Percentiles rank a stretch among this genome's conserved stretches.
Conservation (phyloP, 164 flowering plant genomes). For the Kingdonia uniflora region DNA sequence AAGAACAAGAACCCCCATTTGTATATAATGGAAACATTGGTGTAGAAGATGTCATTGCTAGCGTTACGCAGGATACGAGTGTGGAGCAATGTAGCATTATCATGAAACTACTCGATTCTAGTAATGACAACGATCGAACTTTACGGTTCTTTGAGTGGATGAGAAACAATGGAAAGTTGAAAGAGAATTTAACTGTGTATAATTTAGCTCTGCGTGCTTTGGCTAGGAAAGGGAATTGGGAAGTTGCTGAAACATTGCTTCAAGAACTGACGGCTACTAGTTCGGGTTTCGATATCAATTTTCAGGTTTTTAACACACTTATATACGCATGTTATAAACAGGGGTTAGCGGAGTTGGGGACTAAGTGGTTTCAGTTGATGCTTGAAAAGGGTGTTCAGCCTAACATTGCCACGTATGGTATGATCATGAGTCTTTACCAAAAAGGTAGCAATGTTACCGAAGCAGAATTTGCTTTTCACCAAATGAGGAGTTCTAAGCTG, state of each 20-base stretch:
- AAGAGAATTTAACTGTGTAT: conserved; percentile 43
- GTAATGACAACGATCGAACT: conserved; percentile 28
- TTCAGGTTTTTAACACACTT: conserved; percentile 63
- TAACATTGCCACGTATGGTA: conserved; percentile 75
- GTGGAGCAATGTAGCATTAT: conserved; percentile 40
- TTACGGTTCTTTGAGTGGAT: conserved; percentile 67
- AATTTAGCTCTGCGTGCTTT: conserved; percentile 50
- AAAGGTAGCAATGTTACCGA: conserved; percentile 60
- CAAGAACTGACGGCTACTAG: conserved; percentile 24
- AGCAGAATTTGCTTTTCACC: conserved; percentile 60
- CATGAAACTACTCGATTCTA: conserved; percentile 42
- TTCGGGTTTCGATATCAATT: conserved; percentile 32
- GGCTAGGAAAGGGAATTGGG: conserved; percentile 66
- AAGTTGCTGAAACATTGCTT: conserved; percentile 41
- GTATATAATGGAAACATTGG: conserved; percentile 5
- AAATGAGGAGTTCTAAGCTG: conserved; percentile 50
- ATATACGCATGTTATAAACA: conserved; percentile 57
- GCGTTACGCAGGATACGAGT: conserved; percentile 31
- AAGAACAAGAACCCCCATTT: conserved; percentile 3
- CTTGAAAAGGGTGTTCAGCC: conserved; percentile 53
- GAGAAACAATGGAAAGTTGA: conserved; percentile 58
- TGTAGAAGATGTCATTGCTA: conserved; percentile 19
- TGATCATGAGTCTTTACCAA: conserved; percentile 80
- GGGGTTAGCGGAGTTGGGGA: conserved; percentile 38
- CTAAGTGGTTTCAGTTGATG: conserved; percentile 76